phyloP scores from a whole-genome alignment of 176 grass and related monocot genomes.

The Dactylis glomerata region DNA sequence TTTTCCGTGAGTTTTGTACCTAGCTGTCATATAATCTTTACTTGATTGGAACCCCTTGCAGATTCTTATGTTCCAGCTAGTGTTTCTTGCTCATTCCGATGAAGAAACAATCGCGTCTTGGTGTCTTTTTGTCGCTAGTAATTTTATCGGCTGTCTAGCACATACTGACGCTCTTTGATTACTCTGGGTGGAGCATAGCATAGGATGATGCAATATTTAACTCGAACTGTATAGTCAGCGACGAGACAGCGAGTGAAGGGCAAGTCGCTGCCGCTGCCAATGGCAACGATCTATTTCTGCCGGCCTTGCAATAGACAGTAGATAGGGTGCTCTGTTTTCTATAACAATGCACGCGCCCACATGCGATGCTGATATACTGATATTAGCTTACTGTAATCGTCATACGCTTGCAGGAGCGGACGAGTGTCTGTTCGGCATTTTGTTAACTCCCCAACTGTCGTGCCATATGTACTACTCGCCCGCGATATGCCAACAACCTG shows the following conservation, averaged over 20 bases:
- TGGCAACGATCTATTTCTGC: slow-evolving; percentile 14
- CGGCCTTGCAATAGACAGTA: slow-evolving; percentile 17
- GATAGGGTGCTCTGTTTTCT: background rate
- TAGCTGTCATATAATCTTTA: background rate
- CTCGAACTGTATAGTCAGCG: background rate
- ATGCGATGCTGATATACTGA: background rate
- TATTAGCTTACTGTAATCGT: background rate
- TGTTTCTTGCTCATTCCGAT: slow-evolving; percentile 18
- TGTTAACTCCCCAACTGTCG: background rate
- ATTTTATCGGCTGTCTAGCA: background rate
- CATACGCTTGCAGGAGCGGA: background rate
- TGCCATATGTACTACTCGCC: background rate
- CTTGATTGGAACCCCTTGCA: slow-evolving; percentile 2
- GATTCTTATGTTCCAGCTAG: slow-evolving; percentile 28
- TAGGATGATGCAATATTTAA: background rate
- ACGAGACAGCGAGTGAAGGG: background rate
- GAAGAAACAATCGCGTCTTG: slow-evolving; percentile 4
- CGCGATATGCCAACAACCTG: slow-evolving; percentile 4
- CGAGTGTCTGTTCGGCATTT: background rate
- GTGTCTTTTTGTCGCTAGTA: slow-evolving; percentile 22
- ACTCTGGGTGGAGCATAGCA: background rate
- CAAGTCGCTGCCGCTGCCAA: background rate
- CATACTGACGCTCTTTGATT: background rate
- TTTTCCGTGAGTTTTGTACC: background rate
- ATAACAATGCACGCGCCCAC: background rate